These are phyloP conservation scores for Arthrobotrys megalospora DNA, from an alignment of 2,329 filamentous ascomycete genomes.

Conservation along the genomic window DNA sequence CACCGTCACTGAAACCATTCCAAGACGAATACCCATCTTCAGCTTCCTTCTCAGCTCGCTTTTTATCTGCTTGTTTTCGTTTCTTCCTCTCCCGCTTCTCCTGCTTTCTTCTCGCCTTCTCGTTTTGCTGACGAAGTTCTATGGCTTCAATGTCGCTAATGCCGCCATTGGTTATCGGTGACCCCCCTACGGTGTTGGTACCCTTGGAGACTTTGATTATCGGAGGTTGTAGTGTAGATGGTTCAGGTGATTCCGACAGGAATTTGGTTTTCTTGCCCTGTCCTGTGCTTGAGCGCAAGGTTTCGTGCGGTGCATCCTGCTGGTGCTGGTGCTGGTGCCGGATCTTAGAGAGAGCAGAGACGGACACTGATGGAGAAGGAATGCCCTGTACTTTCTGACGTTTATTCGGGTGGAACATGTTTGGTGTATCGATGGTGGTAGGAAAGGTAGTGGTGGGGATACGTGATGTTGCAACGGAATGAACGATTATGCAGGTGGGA, in stretches of 20 bases:
- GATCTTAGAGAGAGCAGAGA: constrained; percentile 36
- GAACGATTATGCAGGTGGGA: constrained; percentile 18
- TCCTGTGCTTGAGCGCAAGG: constrained; percentile 40
- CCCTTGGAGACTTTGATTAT: background rate
- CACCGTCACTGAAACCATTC: constrained; percentile 41
- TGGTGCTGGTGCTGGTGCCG: constrained; percentile 37
- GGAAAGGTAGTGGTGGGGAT: background rate
- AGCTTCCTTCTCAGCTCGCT: constrained; percentile 8
- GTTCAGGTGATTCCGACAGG: constrained; percentile 50
- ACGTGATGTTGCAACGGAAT: constrained; percentile 19
- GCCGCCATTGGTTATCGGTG: constrained; percentile 34
- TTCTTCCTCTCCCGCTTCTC: constrained; percentile 48
- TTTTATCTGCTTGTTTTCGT: constrained; percentile 21
- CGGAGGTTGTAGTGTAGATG: background rate
- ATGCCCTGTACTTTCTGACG: constrained; percentile 33
- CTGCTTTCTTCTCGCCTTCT: constrained; percentile 46
- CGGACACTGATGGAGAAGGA: constrained; percentile 12
- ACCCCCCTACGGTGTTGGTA: background rate
- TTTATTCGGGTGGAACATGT: constrained; percentile 49
- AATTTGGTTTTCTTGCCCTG: constrained; percentile 44
- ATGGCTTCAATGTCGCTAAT: constrained; percentile 53
- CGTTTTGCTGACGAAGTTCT: constrained; percentile 50
- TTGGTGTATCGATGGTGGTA: constrained; percentile 6
- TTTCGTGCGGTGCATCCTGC: constrained; percentile 40
- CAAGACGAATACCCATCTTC: constrained; percentile 56